Percentiles rank a stretch among this genome's conserved stretches.
phyloP scores from a whole-genome alignment of 2,329 filamentous ascomycete genomes.

The Chaetoscypha palmicola region DNA sequence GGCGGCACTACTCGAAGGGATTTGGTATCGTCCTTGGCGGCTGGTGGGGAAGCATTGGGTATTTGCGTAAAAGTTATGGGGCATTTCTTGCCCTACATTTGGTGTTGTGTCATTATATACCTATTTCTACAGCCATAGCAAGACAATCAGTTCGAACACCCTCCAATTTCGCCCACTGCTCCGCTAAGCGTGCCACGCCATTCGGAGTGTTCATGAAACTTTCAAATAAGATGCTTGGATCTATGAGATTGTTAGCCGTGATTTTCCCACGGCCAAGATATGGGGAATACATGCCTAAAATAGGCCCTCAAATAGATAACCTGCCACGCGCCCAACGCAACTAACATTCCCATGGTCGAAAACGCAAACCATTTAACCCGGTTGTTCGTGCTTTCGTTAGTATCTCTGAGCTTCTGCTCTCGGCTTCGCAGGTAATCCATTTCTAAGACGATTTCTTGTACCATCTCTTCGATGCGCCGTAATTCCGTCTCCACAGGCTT shows the following conservation, averaged over 20 bases:
- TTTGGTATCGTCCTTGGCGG: no score
- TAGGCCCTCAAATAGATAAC: constrained; percentile 96
- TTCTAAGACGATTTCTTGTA: constrained; percentile 80
- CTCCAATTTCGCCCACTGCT: constrained; percentile 9
- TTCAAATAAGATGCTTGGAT: constrained; percentile 63
- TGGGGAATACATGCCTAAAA: constrained; percentile 81
- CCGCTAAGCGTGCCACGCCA: constrained; percentile 6
- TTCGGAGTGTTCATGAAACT: constrained; percentile 4
- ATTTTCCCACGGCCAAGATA: constrained; percentile 11
- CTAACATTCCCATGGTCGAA: constrained; percentile 82
- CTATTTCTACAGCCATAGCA: constrained; percentile 24
- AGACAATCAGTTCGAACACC: constrained; percentile 20
- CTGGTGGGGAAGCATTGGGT: no score
- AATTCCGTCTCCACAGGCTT: constrained; percentile 95
- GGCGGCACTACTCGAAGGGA: no score
- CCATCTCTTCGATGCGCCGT: constrained; percentile 84
- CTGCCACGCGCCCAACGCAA: constrained; percentile 91
- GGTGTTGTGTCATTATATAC: constrained; percentile 21
- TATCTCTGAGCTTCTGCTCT: constrained; percentile 95
- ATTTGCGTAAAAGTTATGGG: neutral
- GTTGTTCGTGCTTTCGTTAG: constrained; percentile 99
- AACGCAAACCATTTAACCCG: constrained; percentile 98
- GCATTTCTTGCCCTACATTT: constrained; percentile 10
- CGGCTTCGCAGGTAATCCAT: constrained; percentile 90
- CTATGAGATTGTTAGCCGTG: constrained; percentile 32